Conservation (phyloP, 2,329 filamentous ascomycete genomes). For the Geosmithia putterillii region DNA sequence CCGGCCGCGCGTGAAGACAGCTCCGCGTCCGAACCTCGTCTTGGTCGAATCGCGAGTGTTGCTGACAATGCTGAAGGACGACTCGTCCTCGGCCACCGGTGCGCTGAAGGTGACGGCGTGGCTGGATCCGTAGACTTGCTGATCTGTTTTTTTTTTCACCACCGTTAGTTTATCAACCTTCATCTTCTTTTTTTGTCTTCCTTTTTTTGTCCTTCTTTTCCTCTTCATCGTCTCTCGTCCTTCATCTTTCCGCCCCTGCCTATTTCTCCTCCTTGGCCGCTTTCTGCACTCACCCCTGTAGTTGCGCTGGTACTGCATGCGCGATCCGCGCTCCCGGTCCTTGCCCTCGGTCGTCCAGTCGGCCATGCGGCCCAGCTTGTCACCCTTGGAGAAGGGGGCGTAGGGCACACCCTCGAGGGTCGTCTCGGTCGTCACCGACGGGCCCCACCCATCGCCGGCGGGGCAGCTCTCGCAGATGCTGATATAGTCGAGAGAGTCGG, state of each 20-base stretch:
- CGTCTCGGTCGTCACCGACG: conserved; percentile 68
- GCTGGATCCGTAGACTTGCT: conserved; percentile 92
- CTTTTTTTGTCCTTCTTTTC: not conserved
- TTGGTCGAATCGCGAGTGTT: conserved; percentile 81
- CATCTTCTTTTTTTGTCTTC: not conserved
- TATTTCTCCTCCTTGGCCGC: too few relatives aligned
- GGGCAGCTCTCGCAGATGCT: conserved; percentile 62
- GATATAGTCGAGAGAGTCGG: conserved; percentile 43
- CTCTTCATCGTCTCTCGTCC: not conserved
- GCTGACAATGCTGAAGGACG: conserved; percentile 95
- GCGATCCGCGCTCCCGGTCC: conserved; percentile 64
- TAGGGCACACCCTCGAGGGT: conserved; percentile 93
- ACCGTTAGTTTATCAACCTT: not conserved
- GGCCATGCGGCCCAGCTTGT: conserved; percentile 97
- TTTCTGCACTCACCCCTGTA: conserved; percentile 80
- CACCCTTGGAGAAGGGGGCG: conserved; percentile 95
- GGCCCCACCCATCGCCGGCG: conserved; percentile 77
- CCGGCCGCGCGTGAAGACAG: conserved; percentile 79
- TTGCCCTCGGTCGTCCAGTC: conserved; percentile 94
- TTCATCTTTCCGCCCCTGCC: too few relatives aligned
- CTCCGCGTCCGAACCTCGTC: conserved; percentile 78
- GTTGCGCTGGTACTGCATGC: conserved; percentile 84
- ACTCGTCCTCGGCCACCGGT: conserved; percentile 88
- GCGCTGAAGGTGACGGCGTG: conserved; percentile 80
- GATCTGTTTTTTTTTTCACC: conserved; percentile 42